phyloP scores from a whole-genome alignment of 2,329 filamentous ascomycete species.

The Fusarium brachygibbosum region DNA sequence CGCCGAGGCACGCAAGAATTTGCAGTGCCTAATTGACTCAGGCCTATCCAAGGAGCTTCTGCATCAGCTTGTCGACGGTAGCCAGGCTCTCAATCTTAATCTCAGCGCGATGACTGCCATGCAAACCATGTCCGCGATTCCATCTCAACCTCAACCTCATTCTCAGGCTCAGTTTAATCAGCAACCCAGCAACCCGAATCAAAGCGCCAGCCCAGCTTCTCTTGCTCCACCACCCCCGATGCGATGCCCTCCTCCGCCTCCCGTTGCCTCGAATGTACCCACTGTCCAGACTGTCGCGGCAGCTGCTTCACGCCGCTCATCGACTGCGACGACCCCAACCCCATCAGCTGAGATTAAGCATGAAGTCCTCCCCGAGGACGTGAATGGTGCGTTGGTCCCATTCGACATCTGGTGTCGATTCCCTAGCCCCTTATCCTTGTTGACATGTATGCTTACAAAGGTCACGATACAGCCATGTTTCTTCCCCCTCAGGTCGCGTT shows the following conservation, averaged over 20 bases:
- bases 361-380: slow-evolving; percentile 50
- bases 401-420: not conserved
- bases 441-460: slow-evolving; percentile 34
- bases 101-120: slow-evolving; percentile 36
- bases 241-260: slow-evolving; percentile 53
- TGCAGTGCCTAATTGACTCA: slow-evolving; percentile 62
- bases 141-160: slow-evolving; percentile 34
- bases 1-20: slow-evolving; percentile 61
- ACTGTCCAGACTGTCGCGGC: slow-evolving; percentile 39
- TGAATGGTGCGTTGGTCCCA: slow-evolving; percentile 44
- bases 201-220: slow-evolving; percentile 39
- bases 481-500: slow-evolving; percentile 56
- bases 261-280: slow-evolving; percentile 42
- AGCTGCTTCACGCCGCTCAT: slow-evolving; percentile 38
- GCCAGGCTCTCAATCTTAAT: slow-evolving; percentile 52
- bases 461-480: slow-evolving; percentile 51
- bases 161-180: slow-evolving; percentile 37
- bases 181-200: slow-evolving; percentile 37
- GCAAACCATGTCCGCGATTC: slow-evolving; percentile 27
- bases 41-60: slow-evolving; percentile 60
- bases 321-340: slow-evolving; percentile 45
- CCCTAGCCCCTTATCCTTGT: not conserved
- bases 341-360: slow-evolving; percentile 50
- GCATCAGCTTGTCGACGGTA: slow-evolving; percentile 58
- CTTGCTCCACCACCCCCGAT: slow-evolving; percentile 51